A percentile compares a stretch with the other conserved stretches of the same genome.
phyloP scores from a whole-genome alignment of 2,329 filamentous ascomycete genomes.

The Calonectria pseudoreteaudii region DNA sequence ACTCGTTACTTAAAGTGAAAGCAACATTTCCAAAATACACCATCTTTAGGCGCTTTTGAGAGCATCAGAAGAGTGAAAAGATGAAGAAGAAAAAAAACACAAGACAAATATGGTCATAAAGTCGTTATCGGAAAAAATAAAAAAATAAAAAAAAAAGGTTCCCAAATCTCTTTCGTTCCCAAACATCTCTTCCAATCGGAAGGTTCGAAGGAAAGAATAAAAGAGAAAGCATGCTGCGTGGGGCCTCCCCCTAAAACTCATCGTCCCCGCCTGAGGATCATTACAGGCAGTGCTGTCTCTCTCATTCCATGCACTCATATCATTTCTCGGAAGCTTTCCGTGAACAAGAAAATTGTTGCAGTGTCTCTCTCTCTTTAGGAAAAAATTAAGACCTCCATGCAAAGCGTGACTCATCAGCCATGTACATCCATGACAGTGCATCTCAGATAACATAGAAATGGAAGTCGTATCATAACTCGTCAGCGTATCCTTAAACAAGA shows the following conservation, averaged over 20 bases:
- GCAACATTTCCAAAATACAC: constrained; percentile 50
- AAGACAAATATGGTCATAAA: constrained; percentile 47
- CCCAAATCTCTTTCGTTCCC: constrained; percentile 41
- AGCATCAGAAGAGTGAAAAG: constrained; percentile 40
- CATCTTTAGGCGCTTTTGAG: constrained; percentile 46
- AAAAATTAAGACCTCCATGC: constrained; percentile 53
- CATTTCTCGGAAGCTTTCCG: constrained; percentile 43
- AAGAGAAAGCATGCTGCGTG: constrained; percentile 40
- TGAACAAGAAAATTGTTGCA: constrained; percentile 40
- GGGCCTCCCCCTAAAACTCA: constrained; percentile 41
- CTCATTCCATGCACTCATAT: constrained; percentile 46
- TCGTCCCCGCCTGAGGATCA: constrained; percentile 51
- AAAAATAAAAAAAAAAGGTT: constrained; percentile 39
- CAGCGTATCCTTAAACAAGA: constrained; percentile 46
- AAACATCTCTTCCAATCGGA: constrained; percentile 35
- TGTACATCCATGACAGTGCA: constrained; percentile 53
- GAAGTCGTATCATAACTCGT: constrained; percentile 52
- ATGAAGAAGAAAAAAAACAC: constrained; percentile 30
- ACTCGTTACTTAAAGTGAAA: constrained; percentile 52
- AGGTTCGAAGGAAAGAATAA: constrained; percentile 35
- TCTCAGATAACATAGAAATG: constrained; percentile 50
- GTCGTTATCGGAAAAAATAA: constrained; percentile 46
- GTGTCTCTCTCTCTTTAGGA: constrained; percentile 31
- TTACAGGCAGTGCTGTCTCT: constrained; percentile 52
- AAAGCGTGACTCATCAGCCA: constrained; percentile 59